phyloP scores from a whole-genome alignment of 2,329 filamentous ascomycete species.

The Microcyclospora pomicola region DNA sequence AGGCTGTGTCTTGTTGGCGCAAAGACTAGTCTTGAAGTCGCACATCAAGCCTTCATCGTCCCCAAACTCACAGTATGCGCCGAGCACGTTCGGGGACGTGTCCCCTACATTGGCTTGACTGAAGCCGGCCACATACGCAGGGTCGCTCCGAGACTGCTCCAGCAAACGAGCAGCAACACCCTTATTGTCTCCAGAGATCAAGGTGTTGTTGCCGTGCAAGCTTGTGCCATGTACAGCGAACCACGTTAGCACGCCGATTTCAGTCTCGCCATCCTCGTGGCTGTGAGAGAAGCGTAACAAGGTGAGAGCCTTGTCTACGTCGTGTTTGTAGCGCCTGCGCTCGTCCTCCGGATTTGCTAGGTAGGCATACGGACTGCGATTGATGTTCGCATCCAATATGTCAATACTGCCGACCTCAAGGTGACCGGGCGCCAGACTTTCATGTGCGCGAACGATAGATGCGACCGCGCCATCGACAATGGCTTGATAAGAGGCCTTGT shows the following conservation, averaged over 20 bases:
- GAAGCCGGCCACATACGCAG: constrained; percentile 76
- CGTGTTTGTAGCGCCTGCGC: constrained; percentile 50
- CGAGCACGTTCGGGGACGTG: constrained; percentile 74
- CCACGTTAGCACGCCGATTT: constrained; percentile 74
- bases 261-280: constrained; percentile 58
- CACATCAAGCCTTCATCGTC: constrained; percentile 49
- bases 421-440: constrained; percentile 53
- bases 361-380: constrained; percentile 79
- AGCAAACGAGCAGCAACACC: constrained; percentile 79
- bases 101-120: constrained; percentile 87
- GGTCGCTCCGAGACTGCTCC: constrained; percentile 47
- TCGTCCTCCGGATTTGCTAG: constrained; percentile 71
- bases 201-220: constrained; percentile 78
- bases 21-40: constrained; percentile 71
- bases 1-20: constrained; percentile 54
- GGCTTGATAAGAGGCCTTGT: constrained; percentile 73
- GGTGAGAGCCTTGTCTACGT: constrained; percentile 66
- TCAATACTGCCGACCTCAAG: constrained; percentile 57
- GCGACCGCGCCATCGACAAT: constrained; percentile 75
- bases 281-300: constrained; percentile 55
- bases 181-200: constrained; percentile 92
- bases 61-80: constrained; percentile 81
- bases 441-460: constrained; percentile 71
- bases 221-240: constrained; percentile 88
- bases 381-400: constrained; percentile 67